Base-by-base conservation (phyloP, 805 yeast genomes). In the Kuraishia ogatae region DNA sequence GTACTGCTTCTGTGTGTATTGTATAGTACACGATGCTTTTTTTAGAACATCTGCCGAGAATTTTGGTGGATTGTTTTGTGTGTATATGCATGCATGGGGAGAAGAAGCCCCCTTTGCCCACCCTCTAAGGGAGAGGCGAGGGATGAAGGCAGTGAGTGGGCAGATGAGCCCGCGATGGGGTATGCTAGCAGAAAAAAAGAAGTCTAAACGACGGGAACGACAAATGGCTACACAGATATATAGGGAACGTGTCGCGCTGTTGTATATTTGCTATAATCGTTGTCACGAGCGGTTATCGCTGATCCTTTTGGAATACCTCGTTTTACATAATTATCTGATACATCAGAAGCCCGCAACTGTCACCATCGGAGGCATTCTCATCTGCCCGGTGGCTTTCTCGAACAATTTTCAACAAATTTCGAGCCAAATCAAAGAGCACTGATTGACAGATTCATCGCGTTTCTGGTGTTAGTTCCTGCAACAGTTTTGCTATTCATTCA, bases 391-490 rank as follows among this genome's bases (percentile, higher is more conserved):
- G 35, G 66, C 50, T 26, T 62, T 64, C 23, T 58, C 22, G 54
- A 64, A 71, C 39, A 68, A 57, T 15, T 60, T 59, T 22, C 64
- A 58, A 52, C 72, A 72, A 50, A 70, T 59, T 24, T 56, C 61
- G 21, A 71, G 61, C 46, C 71, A 63, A 29, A 61, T 63, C 10
- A 48, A 50, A 43, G 71, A 69, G 52, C 65, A 64, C 5, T 55
- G 54, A 50, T 59, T 59, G 17, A 73, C 76, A 3, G 60, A 59
- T 22, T 56, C 52, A 47, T 75, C 76, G 62, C 61, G 17, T 60
- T 53, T 2, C 76, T 74, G 51, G 71, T 68, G 55, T 66, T 67
- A 21, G 43, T 8, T 35, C 43, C 13, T 11, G 43, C 17, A 35
- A 13, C 43, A 35, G 4, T 17, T 3, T 15, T 35, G 43, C 43